Conservation (phyloP, 1,139 yeast species). For the Magnusiomyces suaveolens region DNA sequence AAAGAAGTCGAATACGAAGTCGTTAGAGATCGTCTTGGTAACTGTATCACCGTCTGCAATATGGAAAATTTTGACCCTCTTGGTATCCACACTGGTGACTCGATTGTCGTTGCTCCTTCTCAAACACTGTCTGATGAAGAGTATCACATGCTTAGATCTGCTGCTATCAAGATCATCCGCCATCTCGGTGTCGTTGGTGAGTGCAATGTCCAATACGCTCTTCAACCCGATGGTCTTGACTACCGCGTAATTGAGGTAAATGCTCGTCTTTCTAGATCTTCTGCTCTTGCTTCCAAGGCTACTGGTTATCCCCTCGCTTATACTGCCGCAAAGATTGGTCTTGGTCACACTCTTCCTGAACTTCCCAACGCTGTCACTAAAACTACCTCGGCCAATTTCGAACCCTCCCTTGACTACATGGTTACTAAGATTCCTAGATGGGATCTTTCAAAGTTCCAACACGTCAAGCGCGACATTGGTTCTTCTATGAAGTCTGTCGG, state of each 20-base stretch:
- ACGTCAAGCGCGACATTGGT: conserved; percentile 79
- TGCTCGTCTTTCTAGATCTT: conserved; percentile 94
- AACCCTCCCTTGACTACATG: conserved; percentile 94
- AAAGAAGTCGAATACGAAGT: conserved; percentile 98
- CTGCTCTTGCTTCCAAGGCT: conserved; percentile 97
- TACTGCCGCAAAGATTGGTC: conserved; percentile 94
- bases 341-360: conserved; percentile 91
- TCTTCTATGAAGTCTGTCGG: conserved; percentile 98
- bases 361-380: conserved; percentile 91
- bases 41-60: conserved; percentile 98
- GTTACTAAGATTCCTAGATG: conserved; percentile 98
- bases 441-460: conserved; percentile 93
- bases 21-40: conserved; percentile 93
- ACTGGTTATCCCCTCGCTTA: conserved; percentile 98
- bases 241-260: conserved; percentile 96
- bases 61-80: conserved; percentile 99
- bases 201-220: conserved; percentile 96
- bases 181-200: conserved; percentile 99
- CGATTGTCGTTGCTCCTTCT: conserved; percentile 97
- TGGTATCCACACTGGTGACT: conserved; percentile 98
- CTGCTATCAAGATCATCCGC: conserved; percentile 94
- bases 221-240: conserved; percentile 90
- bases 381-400: conserved; percentile 93
- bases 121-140: conserved; percentile 96
- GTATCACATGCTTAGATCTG: conserved; percentile 94